Evolutionary conservation across 2,329 filamentous ascomycete species (phyloP).

Genomic region (Fusarium fujikuroi): DNA sequence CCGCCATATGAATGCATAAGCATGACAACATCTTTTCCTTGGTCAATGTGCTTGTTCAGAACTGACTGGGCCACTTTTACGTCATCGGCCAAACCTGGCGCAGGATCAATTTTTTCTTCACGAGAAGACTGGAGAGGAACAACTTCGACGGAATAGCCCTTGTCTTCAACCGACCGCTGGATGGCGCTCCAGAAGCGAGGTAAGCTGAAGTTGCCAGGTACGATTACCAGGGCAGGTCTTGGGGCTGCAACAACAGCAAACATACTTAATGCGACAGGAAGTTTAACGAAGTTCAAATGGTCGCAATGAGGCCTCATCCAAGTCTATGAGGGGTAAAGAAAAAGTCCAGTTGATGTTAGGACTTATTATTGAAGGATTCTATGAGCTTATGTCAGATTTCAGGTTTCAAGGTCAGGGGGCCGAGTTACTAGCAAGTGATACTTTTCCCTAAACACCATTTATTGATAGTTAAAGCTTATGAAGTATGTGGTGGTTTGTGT

Average conservation of each 20-base stretch:
- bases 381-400: neutral
- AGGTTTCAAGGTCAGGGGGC: no score
- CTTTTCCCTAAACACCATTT: neutral
- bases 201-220: constrained; percentile 16
- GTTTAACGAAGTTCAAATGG: fast-evolving
- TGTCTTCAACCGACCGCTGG: neutral
- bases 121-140: neutral
- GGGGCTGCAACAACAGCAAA: neutral
- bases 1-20: constrained; percentile 26
- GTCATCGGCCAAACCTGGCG: constrained; percentile 11
- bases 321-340: neutral
- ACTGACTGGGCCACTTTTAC: neutral
- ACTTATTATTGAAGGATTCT: neutral
- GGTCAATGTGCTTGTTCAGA: neutral
- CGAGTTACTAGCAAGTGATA: neutral
- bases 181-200: constrained; percentile 8
- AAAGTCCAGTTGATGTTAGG: no score
- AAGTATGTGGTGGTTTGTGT: no score
- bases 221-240: neutral
- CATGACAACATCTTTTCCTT: neutral
- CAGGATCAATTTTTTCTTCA: neutral
- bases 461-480: neutral
- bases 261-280: neutral
- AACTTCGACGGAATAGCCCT: neutral
- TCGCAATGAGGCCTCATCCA: fast-evolving